Evolutionary conservation across 2,329 filamentous ascomycete species (phyloP).

Genomic region (Cladophialophora yegresii): DNA sequence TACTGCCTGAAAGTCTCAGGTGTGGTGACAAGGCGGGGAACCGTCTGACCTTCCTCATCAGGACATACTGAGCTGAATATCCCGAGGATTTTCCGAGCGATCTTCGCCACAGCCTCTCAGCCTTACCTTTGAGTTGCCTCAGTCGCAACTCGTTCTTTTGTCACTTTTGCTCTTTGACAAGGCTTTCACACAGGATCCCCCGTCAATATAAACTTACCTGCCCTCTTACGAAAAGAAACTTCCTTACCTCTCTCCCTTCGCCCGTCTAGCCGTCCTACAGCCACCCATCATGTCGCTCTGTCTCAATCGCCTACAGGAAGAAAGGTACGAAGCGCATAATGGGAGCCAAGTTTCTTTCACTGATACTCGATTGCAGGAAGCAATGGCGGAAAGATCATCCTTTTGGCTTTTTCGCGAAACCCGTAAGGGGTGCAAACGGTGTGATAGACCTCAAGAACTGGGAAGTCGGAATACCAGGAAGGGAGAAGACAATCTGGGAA

Average conservation of each 20-base stretch:
- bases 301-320: constrained; percentile 82
- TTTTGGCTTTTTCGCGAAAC: constrained; percentile 95
- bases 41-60: not conserved
- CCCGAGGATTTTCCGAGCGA: not conserved
- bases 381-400: constrained; percentile 97
- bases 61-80: not conserved
- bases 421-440: constrained; percentile 70
- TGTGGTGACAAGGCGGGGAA: not conserved
- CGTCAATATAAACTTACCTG: not conserved
- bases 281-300: constrained; percentile 72
- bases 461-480: constrained; percentile 96
- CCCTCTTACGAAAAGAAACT: not conserved
- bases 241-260: not conserved
- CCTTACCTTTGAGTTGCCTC: constrained; percentile 13
- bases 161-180: constrained; percentile 11
- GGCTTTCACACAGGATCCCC: not conserved
- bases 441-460: constrained; percentile 90
- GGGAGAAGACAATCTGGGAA: constrained; percentile 96
- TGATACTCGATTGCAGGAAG: constrained; percentile 61
- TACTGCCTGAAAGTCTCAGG: too few relatives aligned
- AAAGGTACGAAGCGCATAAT: constrained; percentile 62
- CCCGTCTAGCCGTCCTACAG: not conserved
- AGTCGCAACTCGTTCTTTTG: constrained; percentile 14
- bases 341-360: constrained; percentile 19
- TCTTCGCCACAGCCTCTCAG: constrained; percentile 1